Evolutionary conservation across 352 stramenopile species (phyloP), one percentile per base, ranked within the genome.

Genomic region (Globisporangium apiculatum): DNA sequence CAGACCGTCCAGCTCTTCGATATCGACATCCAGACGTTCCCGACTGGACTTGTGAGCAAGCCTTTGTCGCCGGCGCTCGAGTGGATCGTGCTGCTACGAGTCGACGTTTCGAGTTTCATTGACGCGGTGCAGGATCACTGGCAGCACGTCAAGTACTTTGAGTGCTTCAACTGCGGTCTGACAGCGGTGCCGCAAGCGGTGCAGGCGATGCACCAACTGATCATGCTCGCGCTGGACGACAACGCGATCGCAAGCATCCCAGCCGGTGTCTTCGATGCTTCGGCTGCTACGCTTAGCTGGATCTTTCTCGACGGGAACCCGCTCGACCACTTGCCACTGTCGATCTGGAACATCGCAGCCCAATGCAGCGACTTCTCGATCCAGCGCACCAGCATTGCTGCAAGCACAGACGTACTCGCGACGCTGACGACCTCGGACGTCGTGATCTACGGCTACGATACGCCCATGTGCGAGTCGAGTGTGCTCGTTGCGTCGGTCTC

Each of bases 111-210:
- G 9, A 12, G 2, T 1, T 53, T 51, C n/a, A 35, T 53, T 18
- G 15, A 45, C 45, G 7, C 15, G 4, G 41, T 60, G 17, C 43
- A 37, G 2, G 38, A 38, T 11, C 42, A 60, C n/a, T 60, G 54
- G 54, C 51, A 41, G 9, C 8, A n/a, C 5, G 35, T 60, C 54
- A 53, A 53, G 45, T 60, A 53, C 46, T 60, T 60, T 24, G 51
- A 60, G 45, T 60, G 54, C 31, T 43, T 53, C 40, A 18, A n/a
- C 2, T 60, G 54, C 54, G 40, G 36, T 17, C 12, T 53, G 18
- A 48, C 54, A 9, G 24, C 8, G 10, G 43, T 60, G 18, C 54
- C 45, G 15, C 14, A 43, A 15, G 24, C 53, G 9, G 45, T 53
- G 14, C 15, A 24, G 38, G 15, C 35, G 5, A 60, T 60, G 54